Evolutionary conservation across 2,329 filamentous ascomycete genomes (phyloP).

Genomic region (Hymenoscyphus albidus): DNA sequence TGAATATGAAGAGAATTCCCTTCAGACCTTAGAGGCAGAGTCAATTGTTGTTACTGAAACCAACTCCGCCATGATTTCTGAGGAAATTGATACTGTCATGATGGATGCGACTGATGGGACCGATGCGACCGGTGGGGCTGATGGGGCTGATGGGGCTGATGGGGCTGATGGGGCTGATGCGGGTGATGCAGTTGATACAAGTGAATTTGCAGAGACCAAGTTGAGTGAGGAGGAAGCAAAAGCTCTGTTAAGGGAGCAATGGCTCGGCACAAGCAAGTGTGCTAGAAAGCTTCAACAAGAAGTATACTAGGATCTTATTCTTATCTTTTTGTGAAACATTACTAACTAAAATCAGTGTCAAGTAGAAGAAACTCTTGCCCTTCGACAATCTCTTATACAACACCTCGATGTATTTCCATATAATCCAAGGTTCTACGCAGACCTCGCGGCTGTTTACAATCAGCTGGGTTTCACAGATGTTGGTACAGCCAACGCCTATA

Average conservation of each 20-base stretch:
- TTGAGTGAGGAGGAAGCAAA: background rate
- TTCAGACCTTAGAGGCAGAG: background rate
- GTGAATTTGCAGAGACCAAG: background rate
- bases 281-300: background rate
- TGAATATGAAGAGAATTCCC: background rate
- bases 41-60: background rate
- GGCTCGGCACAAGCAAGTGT: background rate
- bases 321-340: background rate
- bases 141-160: background rate
- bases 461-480: constrained; percentile 29
- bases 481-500: constrained; percentile 19
- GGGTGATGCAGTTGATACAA: background rate
- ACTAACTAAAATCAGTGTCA: constrained; percentile 11
- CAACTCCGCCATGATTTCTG: background rate
- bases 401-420: constrained; percentile 17
- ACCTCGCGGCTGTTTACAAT: constrained; percentile 16
- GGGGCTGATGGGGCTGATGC: background rate
- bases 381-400: constrained; percentile 14
- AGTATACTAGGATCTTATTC: background rate
- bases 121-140: too few species aligned
- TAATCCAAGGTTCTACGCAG: constrained; percentile 20
- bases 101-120: too few species aligned
- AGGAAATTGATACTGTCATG: too few species aligned
- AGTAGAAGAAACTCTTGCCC: constrained; percentile 16
- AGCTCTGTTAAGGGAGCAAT: background rate